phyloP scores from a whole-genome alignment of 495 filamentous ascomycete species.

The Trichoderma erinaceum region DNA sequence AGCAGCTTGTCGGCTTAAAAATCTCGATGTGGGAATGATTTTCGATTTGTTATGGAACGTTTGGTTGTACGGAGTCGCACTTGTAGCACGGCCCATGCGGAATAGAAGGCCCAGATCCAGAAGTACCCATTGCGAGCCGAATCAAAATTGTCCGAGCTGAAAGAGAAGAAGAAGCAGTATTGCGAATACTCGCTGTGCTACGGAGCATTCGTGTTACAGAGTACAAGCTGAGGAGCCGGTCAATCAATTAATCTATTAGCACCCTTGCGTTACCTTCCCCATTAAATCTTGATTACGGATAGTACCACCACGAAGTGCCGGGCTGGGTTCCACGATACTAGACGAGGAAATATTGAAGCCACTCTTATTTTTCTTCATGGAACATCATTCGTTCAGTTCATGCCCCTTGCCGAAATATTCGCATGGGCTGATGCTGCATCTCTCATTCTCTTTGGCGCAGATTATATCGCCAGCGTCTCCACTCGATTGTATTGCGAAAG shows the following conservation, averaged over 20 bases:
- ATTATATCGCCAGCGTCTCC: not conserved
- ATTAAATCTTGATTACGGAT: conserved; percentile 4
- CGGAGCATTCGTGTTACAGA: no score
- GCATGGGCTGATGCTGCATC: not conserved
- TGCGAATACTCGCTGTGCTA: not conserved
- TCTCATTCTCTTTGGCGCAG: not conserved
- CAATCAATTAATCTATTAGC: no score
- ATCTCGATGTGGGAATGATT: not conserved
- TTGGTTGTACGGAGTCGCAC: not conserved
- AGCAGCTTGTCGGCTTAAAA: not conserved
- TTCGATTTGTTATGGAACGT: not conserved
- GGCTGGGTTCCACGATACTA: not conserved
- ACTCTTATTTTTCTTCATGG: not conserved
- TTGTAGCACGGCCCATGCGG: not conserved
- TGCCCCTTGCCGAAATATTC: not conserved
- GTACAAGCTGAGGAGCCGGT: no score
- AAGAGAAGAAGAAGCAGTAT: not conserved
- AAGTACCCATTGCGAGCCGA: not conserved
- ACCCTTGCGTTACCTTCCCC: conserved; percentile 1
- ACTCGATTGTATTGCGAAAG: not conserved
- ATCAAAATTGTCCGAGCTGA: not conserved
- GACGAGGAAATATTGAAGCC: not conserved
- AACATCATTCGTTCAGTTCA: not conserved
- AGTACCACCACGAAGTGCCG: not conserved
- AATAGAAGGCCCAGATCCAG: not conserved